These are phyloP conservation scores for Pythium phragmitis DNA, from an alignment of 352 stramenopile species.

Conservation along the genomic window DNA sequence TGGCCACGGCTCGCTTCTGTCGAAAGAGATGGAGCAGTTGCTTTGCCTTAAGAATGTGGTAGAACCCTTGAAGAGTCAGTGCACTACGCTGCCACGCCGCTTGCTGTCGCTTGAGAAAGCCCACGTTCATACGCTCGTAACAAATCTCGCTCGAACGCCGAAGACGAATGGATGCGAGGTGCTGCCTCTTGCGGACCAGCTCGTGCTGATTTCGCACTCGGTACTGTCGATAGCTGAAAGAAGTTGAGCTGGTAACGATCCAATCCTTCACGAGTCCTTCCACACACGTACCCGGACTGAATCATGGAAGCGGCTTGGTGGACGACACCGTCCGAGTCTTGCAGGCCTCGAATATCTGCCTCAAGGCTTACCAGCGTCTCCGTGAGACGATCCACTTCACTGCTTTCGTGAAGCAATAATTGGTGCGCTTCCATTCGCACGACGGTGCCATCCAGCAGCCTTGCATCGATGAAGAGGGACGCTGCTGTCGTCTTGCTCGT, in stretches of 20 bases:
- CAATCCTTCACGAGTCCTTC: neutral
- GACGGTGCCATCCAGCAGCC: conserved; percentile 28
- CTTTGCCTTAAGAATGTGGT: conserved; percentile 38
- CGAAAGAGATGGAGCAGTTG: conserved; percentile 22
- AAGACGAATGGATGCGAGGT: conserved; percentile 15
- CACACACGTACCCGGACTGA: conserved; percentile 29
- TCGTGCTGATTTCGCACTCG: conserved; percentile 17
- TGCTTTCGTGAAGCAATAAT: conserved; percentile 33
- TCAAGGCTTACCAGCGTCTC: conserved; percentile 11
- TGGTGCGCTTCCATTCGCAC: conserved; percentile 37
- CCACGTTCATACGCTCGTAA: conserved; percentile 42
- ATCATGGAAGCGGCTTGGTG: conserved; percentile 34
- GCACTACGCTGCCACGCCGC: conserved; percentile 26
- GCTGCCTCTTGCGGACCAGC: conserved; percentile 12
- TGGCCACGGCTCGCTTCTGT: conserved; percentile 26
- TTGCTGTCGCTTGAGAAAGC: conserved; percentile 24
- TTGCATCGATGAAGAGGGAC: conserved; percentile 26
- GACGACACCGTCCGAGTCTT: conserved; percentile 24
- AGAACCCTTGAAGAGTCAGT: conserved; percentile 28
- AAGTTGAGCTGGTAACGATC: neutral
- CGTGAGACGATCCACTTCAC: conserved; percentile 32
- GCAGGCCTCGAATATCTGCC: conserved; percentile 17
- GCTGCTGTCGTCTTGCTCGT: neutral
- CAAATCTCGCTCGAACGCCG: conserved; percentile 38
- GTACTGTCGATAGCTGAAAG: conserved; percentile 29